Evolutionary conservation across 805 yeast genomes (phyloP).

Genomic region (Danielia reshetovae): DNA sequence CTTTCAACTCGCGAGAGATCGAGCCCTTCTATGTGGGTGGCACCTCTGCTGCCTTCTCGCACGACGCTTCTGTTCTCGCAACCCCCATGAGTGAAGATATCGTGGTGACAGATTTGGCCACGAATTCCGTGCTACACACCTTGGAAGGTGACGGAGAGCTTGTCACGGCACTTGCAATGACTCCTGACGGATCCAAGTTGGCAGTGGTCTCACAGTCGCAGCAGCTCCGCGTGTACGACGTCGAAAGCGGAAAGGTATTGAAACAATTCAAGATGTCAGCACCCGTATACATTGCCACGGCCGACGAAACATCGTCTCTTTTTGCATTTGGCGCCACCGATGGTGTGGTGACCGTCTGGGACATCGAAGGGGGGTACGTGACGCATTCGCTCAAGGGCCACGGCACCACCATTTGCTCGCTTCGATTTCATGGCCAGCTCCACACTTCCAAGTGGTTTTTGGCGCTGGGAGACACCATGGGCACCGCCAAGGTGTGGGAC

Average conservation of each 20-base stretch:
- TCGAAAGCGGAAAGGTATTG: conserved; percentile 36
- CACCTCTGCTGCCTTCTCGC: conserved; percentile 64
- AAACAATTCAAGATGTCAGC: conserved; percentile 63
- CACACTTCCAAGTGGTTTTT: conserved; percentile 70
- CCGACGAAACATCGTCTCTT: conserved; percentile 77
- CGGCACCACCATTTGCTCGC: conserved; percentile 79
- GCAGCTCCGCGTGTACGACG: conserved; percentile 63
- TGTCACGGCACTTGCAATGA: conserved; percentile 67
- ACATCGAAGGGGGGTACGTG: conserved; percentile 77
- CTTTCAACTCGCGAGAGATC: conserved; percentile 34
- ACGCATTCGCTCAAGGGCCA: conserved; percentile 94
- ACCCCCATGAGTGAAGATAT: conserved; percentile 79
- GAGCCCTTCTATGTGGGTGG: conserved; percentile 89
- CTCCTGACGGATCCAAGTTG: conserved; percentile 70
- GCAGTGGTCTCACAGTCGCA: conserved; percentile 82
- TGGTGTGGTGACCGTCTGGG: conserved; percentile 89
- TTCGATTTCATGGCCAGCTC: conserved; percentile 67
- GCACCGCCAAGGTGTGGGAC: conserved; percentile 54
- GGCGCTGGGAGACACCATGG: conserved; percentile 66
- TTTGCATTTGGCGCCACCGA: conserved; percentile 95
- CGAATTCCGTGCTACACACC: conserved; percentile 54
- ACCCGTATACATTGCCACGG: conserved; percentile 75
- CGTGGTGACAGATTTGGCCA: conserved; percentile 58
- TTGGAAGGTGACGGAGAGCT: conserved; percentile 83
- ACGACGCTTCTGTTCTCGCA: conserved; percentile 62